Base-by-base conservation (phyloP, 768 basidiomycete species). In the Macrolepiota albuminosa region DNA sequence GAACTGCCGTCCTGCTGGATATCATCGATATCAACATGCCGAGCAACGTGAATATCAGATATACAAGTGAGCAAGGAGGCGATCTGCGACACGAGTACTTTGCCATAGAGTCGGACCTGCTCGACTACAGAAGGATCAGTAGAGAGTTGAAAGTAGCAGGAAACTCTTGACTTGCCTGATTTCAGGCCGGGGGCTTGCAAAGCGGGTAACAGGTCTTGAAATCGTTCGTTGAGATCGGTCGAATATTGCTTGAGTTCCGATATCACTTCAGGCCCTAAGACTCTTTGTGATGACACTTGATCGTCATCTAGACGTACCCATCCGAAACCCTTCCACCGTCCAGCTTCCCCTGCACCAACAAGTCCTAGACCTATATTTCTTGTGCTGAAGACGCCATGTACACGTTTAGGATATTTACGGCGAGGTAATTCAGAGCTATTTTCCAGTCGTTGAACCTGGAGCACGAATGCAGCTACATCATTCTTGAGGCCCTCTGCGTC, bases 311-410 rank as follows among this genome's bases (percentile, higher is more conserved):
- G 69, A 29, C 82, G 77, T 45, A 89, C 82, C 81, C 87, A 95
- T 37, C 93, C 94, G 63, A 92, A 91, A 13, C 91, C 93, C 64
- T 85, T 89, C 93, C 93, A 95, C 24, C 77, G 76, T 9, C 82
- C 91, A 26, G 81, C 92, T 54, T 79, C 76, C 4, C 93, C 93
- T 4, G 86, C 90, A 18, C 93, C 93, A 39, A 90, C 81, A n/a
- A 92, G 77, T 16, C 91, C 89, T 18, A 86, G 71, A 0, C 93
- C 93, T 48, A 93, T 73, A 63, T 88, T 84, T 13, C 76, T 73
- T 0, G 85, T 80, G 21, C 78, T 76, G 63, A 91, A 85, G 14
- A 80, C 81, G 8, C 86, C 90, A 33, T 79, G 75, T 29, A 91
- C 64, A 31, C 88, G 82, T 67, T 86, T 87, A 11, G 74, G 64